Base-by-base conservation (phyloP, 1,139 yeast species). In the Debaryomyces sp. region DNA sequence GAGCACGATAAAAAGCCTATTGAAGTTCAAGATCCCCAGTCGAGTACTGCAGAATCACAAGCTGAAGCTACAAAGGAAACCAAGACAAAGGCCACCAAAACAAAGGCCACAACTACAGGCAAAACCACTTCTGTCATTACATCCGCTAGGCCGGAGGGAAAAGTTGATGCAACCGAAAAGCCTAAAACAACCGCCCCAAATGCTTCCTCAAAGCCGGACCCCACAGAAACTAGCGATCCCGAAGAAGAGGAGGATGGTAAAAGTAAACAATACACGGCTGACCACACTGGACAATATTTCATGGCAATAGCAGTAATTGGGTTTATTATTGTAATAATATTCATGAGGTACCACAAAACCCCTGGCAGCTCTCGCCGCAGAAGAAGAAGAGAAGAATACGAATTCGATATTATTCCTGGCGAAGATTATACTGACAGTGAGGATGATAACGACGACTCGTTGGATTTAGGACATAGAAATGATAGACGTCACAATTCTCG, bases 391-490 rank as follows among this genome's bases (percentile, higher is more conserved):
- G 89, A 84, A 49, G 87, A 86, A 52, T 87, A 82, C 60, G 95
- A 87, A 63, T 87, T 87, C 64, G 95, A 87, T 63, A 85, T 87
- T 41, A 87, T 87, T 45, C 84, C 84, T 15, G 87, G 87, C 1
- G 87, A 82, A 58, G 92, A 87, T 54, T 75, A 77, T 57, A 59
- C 62, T 46, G 77, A 71, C 48, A 66, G 70, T 45, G 73, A 67
- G 21, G 55, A 54, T 29, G 62, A 59, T 40, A 59, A 60, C 2
- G 64, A 54, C 35, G 72, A 66, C 45, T 62, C 68, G 17, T 56
- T 67, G 33, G 71, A 67, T 45, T 57, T 67, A 33, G 71, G 52
- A 26, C 57, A 55, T 39, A 49, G 64, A 45, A 64, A 62, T 36
- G 63, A 61, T 40, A 51, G 58, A 39, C 44, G 54, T 38, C 48